phyloP scores from a whole-genome alignment of 2,329 filamentous ascomycete genomes.

The Paramyrothecium sp. region DNA sequence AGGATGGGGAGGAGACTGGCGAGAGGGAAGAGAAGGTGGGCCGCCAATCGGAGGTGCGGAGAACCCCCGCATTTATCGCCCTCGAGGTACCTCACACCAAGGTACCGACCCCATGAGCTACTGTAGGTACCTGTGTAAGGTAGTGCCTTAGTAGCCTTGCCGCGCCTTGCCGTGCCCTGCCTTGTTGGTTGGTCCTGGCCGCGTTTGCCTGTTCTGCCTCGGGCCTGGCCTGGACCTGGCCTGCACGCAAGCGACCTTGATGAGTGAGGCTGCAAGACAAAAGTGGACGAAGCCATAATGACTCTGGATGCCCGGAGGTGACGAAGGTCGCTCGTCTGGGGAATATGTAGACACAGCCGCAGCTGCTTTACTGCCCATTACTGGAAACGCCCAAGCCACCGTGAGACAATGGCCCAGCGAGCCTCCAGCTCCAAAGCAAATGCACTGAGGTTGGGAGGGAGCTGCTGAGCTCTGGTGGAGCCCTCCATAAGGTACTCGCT shows the following conservation, averaged over 20 bases:
- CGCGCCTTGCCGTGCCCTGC: too few relatives aligned
- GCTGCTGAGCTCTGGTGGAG: background rate
- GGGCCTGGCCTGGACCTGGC: background rate
- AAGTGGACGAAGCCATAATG: too few relatives aligned
- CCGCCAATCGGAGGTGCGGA: background rate
- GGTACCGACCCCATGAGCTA: too few relatives aligned
- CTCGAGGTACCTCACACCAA: background rate
- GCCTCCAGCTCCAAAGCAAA: background rate
- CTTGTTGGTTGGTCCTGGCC: background rate
- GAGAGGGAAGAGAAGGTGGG: background rate
- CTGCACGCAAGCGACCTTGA: too few relatives aligned
- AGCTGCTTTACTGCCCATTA: background rate
- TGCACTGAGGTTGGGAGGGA: background rate
- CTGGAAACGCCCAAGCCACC: background rate
- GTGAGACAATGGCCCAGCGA: background rate
- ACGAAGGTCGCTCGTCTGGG: background rate
- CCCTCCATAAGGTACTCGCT: background rate
- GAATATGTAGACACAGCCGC: background rate
- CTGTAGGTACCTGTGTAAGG: too few relatives aligned
- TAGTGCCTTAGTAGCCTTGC: too few relatives aligned
- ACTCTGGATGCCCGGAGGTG: too few relatives aligned
- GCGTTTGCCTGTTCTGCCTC: background rate
- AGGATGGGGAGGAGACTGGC: background rate
- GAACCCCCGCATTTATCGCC: background rate
- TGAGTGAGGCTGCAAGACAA: too few relatives aligned